Base-by-base conservation (phyloP, 2,329 filamentous ascomycete genomes). In the Didymella keratinophila region DNA sequence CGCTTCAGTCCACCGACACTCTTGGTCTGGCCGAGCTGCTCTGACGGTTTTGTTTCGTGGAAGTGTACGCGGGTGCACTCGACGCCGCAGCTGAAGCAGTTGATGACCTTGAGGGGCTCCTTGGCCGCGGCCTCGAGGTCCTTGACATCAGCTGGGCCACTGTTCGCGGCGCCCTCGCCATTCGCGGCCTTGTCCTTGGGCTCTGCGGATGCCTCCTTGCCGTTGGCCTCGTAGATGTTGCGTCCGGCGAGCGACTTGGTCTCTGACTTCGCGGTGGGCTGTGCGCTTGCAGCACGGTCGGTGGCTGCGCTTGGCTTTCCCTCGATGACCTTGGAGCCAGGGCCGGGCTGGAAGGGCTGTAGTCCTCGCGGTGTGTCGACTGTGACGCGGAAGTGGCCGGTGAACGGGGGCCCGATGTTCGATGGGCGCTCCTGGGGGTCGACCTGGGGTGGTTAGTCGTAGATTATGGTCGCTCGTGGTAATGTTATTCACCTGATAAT, bases 341-440 rank as follows among this genome's bases (percentile, higher is more conserved):
- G 89, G 18, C 91, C 90, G 18, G 95, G 95, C 74, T 99, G 95
- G 86, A 94, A 97, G 23, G 94, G 91, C 76, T 98, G 94, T 50
- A 99, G 85, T 36, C 95, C 95, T 58, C 95, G 89, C 52, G 95
- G 95, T 0, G 95, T 99, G 76, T 99, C 95, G 72, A 93, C 95
- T 56, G 94, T 94, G 61, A 98, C 89, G 76, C 92, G 90, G 85
- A 99, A 99, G 77, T 99, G 95, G 37, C 95, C 95, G 4, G 95
- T 99, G 72, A 97, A 98, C 7, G 95, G 95, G 3, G 95, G 94
- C 1, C 94, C 94, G 67, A 98, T 94, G 76, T 93, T 95, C 1
- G 95, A 97, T 10, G 95, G 95, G 58, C 95, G 87, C 66, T 95
- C 93, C 74, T 97, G 94, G 28, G 94, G 92, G 78, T 99, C 95